Evolutionary conservation across 2,329 filamentous ascomycete species (phyloP).

Genomic region (Nothopassalora personata): DNA sequence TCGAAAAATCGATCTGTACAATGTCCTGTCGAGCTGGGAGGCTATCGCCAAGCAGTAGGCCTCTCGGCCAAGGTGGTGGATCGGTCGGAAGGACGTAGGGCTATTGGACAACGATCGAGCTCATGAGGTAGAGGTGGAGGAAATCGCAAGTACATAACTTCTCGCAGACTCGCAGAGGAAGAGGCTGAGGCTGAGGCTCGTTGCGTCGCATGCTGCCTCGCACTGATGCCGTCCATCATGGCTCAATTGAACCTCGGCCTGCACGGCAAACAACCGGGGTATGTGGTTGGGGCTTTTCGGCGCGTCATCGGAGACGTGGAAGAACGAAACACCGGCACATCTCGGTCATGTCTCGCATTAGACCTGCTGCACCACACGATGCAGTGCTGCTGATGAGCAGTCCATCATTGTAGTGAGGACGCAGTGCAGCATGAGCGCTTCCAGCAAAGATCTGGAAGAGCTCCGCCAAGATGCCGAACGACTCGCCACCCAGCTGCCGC

Average conservation of each 20-base stretch:
- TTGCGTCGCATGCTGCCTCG: background rate
- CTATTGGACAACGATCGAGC: background rate
- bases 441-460: constrained; percentile 16
- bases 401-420: background rate
- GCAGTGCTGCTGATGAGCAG: background rate
- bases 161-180: background rate
- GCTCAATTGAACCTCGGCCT: too few species aligned
- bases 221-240: background rate
- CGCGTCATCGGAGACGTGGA: too few species aligned
- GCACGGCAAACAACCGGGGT: too few species aligned
- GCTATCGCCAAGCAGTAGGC: constrained; percentile 3
- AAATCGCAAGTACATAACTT: background rate
- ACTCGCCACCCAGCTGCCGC: constrained; percentile 17
- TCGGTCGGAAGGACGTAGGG: background rate
- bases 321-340: background rate
- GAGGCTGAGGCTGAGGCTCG: background rate
- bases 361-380: background rate
- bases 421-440: constrained; percentile 9
- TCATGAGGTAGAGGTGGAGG: background rate
- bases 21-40: background rate
- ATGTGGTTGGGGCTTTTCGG: too few species aligned
- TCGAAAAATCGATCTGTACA: background rate
- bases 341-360: constrained; percentile 1
- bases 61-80: constrained; percentile 7
- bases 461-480: constrained; percentile 21